phyloP scores from a whole-genome alignment of 768 basidiomycete species.

The Xerocomellus chrysenteron region DNA sequence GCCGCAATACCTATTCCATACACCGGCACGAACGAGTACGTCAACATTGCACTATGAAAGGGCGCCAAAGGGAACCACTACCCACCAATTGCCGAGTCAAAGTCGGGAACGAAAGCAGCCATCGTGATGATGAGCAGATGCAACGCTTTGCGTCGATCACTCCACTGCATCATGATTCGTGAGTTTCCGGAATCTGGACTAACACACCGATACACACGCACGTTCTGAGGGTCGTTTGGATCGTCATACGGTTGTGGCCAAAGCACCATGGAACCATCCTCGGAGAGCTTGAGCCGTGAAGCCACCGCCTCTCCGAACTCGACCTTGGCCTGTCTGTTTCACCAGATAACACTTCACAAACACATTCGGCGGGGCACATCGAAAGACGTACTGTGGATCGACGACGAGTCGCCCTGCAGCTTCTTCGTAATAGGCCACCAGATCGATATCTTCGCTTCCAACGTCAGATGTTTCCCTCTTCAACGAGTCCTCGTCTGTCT shows the following conservation, averaged over 20 bases:
- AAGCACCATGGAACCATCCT: slow-evolving; percentile 46
- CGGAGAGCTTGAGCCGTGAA: slow-evolving; percentile 44
- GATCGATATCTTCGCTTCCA: slow-evolving; percentile 27
- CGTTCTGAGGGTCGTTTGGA: slow-evolving; percentile 55
- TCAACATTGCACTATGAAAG: background rate
- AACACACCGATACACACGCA: slow-evolving; percentile 19
- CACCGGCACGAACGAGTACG: background rate
- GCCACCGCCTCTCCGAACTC: slow-evolving; percentile 52
- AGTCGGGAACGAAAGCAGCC: slow-evolving; percentile 55
- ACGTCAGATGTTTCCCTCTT: background rate
- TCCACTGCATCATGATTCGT: slow-evolving; percentile 38
- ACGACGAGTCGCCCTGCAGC: slow-evolving; percentile 59
- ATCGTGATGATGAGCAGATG: slow-evolving; percentile 50
- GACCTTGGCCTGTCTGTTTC: slow-evolving; percentile 42
- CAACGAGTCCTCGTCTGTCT: slow-evolving; percentile 1
- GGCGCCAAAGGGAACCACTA: background rate
- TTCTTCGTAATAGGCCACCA: slow-evolving; percentile 48
- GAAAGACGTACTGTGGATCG: slow-evolving; percentile 51
- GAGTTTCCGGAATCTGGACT: background rate
- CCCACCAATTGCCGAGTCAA: slow-evolving; percentile 51
- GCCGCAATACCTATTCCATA: slow-evolving; percentile 44
- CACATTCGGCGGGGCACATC: too few species aligned
- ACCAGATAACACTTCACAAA: background rate
- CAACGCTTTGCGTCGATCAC: slow-evolving; percentile 41
- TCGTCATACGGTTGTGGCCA: slow-evolving; percentile 56